Percentiles rank a stretch among this genome's conserved stretches.
Evolutionary conservation across 2,329 filamentous ascomycete genomes (phyloP).

Genomic region (Macrophomina pseudophaseolina): DNA sequence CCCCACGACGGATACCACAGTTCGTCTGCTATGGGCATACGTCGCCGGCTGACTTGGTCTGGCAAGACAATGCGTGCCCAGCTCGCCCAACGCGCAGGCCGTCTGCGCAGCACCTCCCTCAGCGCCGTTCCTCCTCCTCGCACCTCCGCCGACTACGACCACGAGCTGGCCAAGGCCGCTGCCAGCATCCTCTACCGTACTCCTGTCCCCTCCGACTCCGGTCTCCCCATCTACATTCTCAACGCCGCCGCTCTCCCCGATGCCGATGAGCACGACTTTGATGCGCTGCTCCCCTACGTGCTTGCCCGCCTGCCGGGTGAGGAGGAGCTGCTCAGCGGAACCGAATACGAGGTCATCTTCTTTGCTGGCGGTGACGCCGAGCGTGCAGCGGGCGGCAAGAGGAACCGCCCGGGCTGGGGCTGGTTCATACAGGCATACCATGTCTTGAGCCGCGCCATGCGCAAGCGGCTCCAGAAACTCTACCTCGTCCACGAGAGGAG

Average conservation of each 20-base stretch:
- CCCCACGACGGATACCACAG: background rate
- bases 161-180: conserved; percentile 54
- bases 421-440: conserved; percentile 65
- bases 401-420: conserved; percentile 57
- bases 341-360: conserved; percentile 62
- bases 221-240: conserved; percentile 59
- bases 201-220: conserved; percentile 55
- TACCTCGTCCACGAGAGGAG: conserved; percentile 64
- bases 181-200: conserved; percentile 61
- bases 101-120: conserved; percentile 51
- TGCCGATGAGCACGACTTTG: conserved; percentile 59
- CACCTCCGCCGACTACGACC: conserved; percentile 54
- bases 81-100: conserved; percentile 37
- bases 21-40: conserved; percentile 22
- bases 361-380: conserved; percentile 59
- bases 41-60: conserved; percentile 23
- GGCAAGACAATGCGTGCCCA: conserved; percentile 40
- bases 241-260: conserved; percentile 63
- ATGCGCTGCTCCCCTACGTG: conserved; percentile 60
- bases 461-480: conserved; percentile 60
- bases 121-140: conserved; percentile 53
- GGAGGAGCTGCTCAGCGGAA: conserved; percentile 59
- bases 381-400: conserved; percentile 40
- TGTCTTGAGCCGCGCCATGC: conserved; percentile 58
- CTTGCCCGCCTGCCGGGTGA: conserved; percentile 60